Conservation (phyloP, 73 alveolate species). For the Paramecium pentaurelia region DNA sequence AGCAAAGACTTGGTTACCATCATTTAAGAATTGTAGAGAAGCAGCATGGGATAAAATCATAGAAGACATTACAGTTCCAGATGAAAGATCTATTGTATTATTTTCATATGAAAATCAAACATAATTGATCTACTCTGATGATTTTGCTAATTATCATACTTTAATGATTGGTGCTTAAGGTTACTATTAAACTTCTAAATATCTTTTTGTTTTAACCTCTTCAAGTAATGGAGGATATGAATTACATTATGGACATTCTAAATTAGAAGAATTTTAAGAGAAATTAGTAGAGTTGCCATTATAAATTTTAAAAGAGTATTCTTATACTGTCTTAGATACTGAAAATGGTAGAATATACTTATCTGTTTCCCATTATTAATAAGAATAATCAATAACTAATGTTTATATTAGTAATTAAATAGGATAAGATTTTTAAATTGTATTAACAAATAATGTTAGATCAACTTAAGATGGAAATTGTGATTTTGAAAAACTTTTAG, state of each 20-base stretch:
- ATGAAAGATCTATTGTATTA: neutral
- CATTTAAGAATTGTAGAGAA: conserved; percentile 19
- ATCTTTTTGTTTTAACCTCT: neutral
- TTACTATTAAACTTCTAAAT: neutral
- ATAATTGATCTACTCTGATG: conserved; percentile 33
- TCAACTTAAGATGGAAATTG: conserved; percentile 37
- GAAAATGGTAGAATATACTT: conserved; percentile 10
- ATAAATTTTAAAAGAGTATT: neutral
- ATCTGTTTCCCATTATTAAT: conserved; percentile 12
- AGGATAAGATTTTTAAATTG: conserved; percentile 12
- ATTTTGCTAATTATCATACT: neutral
- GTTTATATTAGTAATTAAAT: neutral
- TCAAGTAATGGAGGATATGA: neutral
- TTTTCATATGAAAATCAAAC: neutral
- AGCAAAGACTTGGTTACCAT: conserved; percentile 11
- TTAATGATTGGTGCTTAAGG: neutral
- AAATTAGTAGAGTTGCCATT: neutral
- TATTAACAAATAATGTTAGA: neutral
- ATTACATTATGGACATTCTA: conserved; percentile 15
- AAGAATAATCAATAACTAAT: neutral
- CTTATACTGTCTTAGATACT: conserved; percentile 23
- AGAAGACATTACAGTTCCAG: conserved; percentile 27
- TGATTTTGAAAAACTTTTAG: conserved; percentile 32
- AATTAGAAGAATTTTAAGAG: neutral
- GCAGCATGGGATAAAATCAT: conserved; percentile 34